Evolutionary conservation across 805 yeast genomes (phyloP), one percentile per base, ranked within the genome.

Genomic region (Starmerella lactis-condensi): DNA sequence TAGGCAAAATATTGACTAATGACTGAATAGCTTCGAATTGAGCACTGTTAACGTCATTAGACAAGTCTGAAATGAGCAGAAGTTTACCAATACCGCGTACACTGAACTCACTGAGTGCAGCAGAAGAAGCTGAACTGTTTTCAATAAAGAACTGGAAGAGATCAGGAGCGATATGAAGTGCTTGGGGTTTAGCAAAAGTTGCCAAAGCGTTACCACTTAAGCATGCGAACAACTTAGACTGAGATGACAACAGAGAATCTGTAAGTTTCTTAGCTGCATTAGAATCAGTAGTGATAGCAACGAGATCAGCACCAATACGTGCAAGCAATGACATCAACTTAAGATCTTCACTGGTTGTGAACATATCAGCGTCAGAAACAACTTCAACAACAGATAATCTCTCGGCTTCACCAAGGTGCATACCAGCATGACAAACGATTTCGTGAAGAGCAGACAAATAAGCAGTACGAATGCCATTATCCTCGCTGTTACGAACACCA

Each of bases 381-480:
- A 83, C 61, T 7, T 69, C 60, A 58, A 81, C 62, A 26, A 83
- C 70, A 24, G 70, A 60, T 11, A 59, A 55, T 51, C 78, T 75
- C 5, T 92, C 75, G 2, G 67, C 55, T 43, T 76, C 89, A 45
- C 70, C 71, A 64, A 85, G 62, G 48, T 75, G 74, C 24, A 59
- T 53, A 26, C 95, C 95, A 11, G 85, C 83, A 45, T 70, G 73
- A 22, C 64, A 55, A 19, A 81, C 77, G 33, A 85, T 89, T 49
- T 78, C 93, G 31, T 75, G 59, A 45, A 85, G 58, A 0, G 92
- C 95, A 45, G 70, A 70, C 45, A 82, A 61, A 75, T 83, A 77
- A 0, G 95, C 78, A 5, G 29, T 20, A 8, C 78, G 68, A 44
- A 76, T 76, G 17, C 82, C 82, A 32, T 81, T 85, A 27, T 57